phyloP scores from a whole-genome alignment of 306 rosid genomes.

The Fagus sylvatica region DNA sequence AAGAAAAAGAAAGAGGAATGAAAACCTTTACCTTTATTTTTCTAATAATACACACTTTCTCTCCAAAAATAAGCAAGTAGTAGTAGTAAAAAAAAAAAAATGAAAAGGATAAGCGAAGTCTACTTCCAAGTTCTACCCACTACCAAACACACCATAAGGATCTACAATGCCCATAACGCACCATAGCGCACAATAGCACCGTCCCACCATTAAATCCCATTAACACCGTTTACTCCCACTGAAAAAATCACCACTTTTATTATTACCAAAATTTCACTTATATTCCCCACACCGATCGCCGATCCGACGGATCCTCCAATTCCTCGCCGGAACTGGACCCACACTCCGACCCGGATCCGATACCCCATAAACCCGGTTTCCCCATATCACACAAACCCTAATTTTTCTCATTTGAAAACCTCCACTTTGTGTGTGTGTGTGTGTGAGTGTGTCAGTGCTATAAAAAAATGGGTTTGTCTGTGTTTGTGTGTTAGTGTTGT shows the following conservation, averaged over 20 bases:
- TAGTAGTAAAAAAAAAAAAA: not conserved
- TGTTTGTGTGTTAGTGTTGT: slow-evolving; percentile 1
- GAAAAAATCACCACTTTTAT: slow-evolving; percentile 38
- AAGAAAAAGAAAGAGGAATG: not conserved
- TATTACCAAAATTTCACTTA: slow-evolving; percentile 16
- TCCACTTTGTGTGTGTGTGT: slow-evolving; percentile 8
- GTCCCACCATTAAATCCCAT: not conserved
- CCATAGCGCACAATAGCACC: slow-evolving; percentile 10
- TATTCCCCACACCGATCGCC: slow-evolving; percentile 33
- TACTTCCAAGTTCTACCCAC: not conserved
- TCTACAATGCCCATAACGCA: not conserved
- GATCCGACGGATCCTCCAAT: slow-evolving; percentile 41
- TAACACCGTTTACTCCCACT: slow-evolving; percentile 38
- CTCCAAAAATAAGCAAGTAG: not conserved
- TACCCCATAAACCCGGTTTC: slow-evolving; percentile 19
- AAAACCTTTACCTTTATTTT: not conserved
- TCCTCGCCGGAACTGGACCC: slow-evolving; percentile 31
- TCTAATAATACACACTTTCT: not conserved
- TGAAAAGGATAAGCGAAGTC: not conserved
- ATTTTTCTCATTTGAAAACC: slow-evolving; percentile 12
- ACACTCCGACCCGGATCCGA: slow-evolving; percentile 12
- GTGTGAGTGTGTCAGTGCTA: no score
- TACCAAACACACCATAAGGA: not conserved
- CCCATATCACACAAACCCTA: slow-evolving; percentile 23
- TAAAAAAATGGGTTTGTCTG: slow-evolving; percentile 1